phyloP scores from a whole-genome alignment of 2,329 filamentous ascomycete species.

The Talaromyces marneffei region DNA sequence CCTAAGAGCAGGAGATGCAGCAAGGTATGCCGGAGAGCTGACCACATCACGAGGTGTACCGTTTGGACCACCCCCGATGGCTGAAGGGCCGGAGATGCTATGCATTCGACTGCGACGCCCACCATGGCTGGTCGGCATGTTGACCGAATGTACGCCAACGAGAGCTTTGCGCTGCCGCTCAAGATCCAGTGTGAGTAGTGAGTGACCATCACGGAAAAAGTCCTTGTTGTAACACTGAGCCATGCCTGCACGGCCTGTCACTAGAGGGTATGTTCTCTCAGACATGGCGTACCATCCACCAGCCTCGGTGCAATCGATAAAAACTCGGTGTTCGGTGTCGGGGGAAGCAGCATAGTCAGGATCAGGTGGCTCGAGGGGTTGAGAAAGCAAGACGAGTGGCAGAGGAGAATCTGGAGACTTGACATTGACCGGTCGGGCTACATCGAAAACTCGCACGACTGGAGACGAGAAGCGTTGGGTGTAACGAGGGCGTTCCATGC shows the following conservation, averaged over 20 bases:
- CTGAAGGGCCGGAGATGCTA: constrained; percentile 39
- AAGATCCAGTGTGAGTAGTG: constrained; percentile 33
- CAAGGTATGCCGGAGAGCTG: constrained; percentile 31
- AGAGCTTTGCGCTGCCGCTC: constrained; percentile 56
- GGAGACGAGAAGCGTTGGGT: constrained; percentile 66
- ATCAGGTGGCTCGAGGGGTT: constrained; percentile 62
- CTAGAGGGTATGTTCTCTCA: constrained; percentile 75
- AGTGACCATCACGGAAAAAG: constrained; percentile 37
- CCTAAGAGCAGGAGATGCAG: constrained; percentile 35
- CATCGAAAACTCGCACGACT: constrained; percentile 82
- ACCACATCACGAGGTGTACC: constrained; percentile 35
- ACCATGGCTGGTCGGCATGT: constrained; percentile 21
- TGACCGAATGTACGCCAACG: constrained; percentile 65
- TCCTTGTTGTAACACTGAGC: constrained; percentile 54
- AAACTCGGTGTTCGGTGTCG: constrained; percentile 56
- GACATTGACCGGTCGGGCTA: constrained; percentile 66
- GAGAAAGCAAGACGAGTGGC: constrained; percentile 77
- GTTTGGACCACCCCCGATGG: constrained; percentile 30
- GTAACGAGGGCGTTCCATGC: constrained; percentile 54
- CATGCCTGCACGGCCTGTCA: constrained; percentile 61
- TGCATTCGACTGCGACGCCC: constrained; percentile 38
- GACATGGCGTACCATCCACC: constrained; percentile 95
- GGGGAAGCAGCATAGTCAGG: constrained; percentile 33
- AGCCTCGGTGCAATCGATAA: constrained; percentile 77
- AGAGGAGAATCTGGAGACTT: constrained; percentile 56